Evolutionary conservation across 1,139 yeast species (phyloP), one percentile per base, ranked within the genome.

Genomic region (Wickerhamiella infanticola): DNA sequence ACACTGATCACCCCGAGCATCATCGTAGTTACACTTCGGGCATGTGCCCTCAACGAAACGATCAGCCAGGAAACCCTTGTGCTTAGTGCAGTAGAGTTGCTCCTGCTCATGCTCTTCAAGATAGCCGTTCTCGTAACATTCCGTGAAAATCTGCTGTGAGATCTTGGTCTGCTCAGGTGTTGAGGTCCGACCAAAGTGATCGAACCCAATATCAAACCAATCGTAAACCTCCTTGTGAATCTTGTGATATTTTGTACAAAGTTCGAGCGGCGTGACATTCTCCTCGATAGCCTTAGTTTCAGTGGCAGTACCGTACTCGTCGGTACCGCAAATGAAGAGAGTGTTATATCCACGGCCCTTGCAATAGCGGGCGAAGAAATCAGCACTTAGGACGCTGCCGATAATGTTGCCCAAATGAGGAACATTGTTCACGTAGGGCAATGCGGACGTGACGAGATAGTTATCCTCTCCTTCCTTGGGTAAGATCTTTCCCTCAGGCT

Each of bases 1-100:
- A 74, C 99, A 90, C 69, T 90, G 99, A 63, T 90, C 99, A 56
- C 99, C 99, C 64, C 98, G 79, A 37, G 99, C 99, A 63, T 90
- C 98, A 52, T 82, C 94, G 60, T 86, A 90, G 40, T 71, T 74
- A 70, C 99, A 90, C 64, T 81, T 81, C 50, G 98, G 98, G 69
- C 99, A 90, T 45, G 79, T 84, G 54, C 99, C 99, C 68, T 93
- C 97, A 37, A 90, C 98, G 60, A 78, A 90, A 65, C 99, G 74
- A 63, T 90, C 99, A 46, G 99, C 98, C 53, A 90, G 72, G 67
- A 79, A 90, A 5, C 95, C 88, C 39, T 85, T 71, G 66, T 90
- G 98, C 47, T 73, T 77, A 50, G 85, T 84, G 69, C 98, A 93
- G 68, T 81, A 90, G 50, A 90, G 72, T 67, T 90, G 99, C 54